These are phyloP conservation scores for Agaricus subrufescens DNA, from an alignment of 768 basidiomycete species.

Conservation along the genomic window DNA sequence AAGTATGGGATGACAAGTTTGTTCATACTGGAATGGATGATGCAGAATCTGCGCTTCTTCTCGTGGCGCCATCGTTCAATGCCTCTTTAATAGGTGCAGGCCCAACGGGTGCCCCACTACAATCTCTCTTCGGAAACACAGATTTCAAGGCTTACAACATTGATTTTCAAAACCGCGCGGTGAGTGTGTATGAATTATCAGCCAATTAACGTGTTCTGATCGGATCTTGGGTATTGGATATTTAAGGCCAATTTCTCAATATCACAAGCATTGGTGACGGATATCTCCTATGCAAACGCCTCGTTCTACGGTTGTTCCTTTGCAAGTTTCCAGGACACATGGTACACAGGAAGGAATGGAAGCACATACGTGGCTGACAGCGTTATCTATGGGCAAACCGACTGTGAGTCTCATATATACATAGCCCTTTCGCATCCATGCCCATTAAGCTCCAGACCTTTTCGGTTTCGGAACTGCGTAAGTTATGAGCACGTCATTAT, in stretches of 20 bases:
- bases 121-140: conserved; percentile 45
- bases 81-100: conserved; percentile 59
- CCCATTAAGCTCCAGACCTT: conserved; percentile 31
- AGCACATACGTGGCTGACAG: conserved; percentile 60
- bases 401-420: conserved; percentile 37
- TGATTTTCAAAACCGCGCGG: conserved; percentile 64
- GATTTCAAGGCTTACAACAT: conserved; percentile 68
- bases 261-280: conserved; percentile 57
- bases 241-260: conserved; percentile 50
- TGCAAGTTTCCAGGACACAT: conserved; percentile 61
- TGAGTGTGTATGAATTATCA: conserved; percentile 22
- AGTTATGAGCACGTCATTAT: conserved; percentile 12
- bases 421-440: neutral
- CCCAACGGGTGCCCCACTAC: conserved; percentile 49
- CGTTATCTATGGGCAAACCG: conserved; percentile 58
- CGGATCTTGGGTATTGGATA: neutral
- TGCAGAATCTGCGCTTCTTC: conserved; percentile 53
- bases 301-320: conserved; percentile 64
- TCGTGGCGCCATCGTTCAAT: conserved; percentile 51
- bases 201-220: neutral
- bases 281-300: conserved; percentile 61
- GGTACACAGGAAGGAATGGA: conserved; percentile 56
- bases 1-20: conserved; percentile 46
- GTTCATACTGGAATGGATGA: conserved; percentile 44
- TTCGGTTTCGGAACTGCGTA: conserved; percentile 62